Evolutionary conservation across 805 yeast species (phyloP).

Genomic region (Monosporozyma aerobia): DNA sequence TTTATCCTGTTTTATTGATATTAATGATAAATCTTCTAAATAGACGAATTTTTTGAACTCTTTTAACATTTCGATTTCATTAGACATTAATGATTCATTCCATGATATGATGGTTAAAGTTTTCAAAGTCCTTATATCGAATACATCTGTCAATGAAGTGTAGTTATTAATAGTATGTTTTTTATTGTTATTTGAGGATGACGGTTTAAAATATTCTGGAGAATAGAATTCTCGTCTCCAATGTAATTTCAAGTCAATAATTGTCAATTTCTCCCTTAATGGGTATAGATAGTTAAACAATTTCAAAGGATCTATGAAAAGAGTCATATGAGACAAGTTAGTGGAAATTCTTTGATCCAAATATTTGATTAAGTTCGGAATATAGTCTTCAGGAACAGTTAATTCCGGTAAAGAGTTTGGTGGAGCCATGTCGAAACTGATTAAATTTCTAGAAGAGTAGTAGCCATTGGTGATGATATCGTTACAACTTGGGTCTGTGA

Average conservation of each 20-base stretch:
- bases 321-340: slow-evolving; percentile 27
- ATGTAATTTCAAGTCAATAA: slow-evolving; percentile 33
- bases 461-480: slow-evolving; percentile 27
- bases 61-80: slow-evolving; percentile 30
- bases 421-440: slow-evolving; percentile 32
- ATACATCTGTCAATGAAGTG: slow-evolving; percentile 29
- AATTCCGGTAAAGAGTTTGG: slow-evolving; percentile 30
- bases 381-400: slow-evolving; percentile 22
- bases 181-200: slow-evolving; percentile 1
- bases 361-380: slow-evolving; percentile 25
- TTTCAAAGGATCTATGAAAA: slow-evolving; percentile 33
- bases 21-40: slow-evolving; percentile 34
- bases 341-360: slow-evolving; percentile 24
- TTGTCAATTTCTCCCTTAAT: slow-evolving; percentile 24
- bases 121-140: slow-evolving; percentile 30
- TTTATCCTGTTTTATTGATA: slow-evolving; percentile 32
- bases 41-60: slow-evolving; percentile 31
- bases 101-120: slow-evolving; percentile 36
- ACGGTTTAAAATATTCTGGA: slow-evolving; percentile 18
- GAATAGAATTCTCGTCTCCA: slow-evolving; percentile 35
- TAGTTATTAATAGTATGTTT: slow-evolving; percentile 2
- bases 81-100: slow-evolving; percentile 31
- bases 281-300: slow-evolving; percentile 32
- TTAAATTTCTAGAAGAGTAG: slow-evolving; percentile 18
- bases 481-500: slow-evolving; percentile 33